Evolutionary conservation across 2,329 filamentous ascomycete species (phyloP), one percentile per base, ranked within the genome.

Genomic region (Fusarium pininemorale): DNA sequence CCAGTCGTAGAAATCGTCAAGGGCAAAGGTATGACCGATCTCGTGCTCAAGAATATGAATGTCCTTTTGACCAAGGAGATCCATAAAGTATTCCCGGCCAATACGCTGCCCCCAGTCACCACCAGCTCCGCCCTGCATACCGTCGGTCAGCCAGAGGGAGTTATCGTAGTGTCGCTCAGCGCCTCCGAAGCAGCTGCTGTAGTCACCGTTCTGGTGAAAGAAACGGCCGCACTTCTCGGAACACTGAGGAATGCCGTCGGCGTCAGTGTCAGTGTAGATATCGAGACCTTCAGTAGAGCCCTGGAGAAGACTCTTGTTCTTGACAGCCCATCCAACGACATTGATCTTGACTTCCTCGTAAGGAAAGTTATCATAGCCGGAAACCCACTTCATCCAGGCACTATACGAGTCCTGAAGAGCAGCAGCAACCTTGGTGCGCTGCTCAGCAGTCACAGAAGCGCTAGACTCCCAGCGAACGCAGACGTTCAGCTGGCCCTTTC

Each of bases 71-170:
- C 81, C 77, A 4, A 86, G 57, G 18, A 79, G 77, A 26, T 78
- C 58, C 77, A 86, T 79, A 70, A 86, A 85, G 74, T 85, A 85
- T 67, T 86, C 84, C 13, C 79, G 80, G 4, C 82, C 84, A 28
- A 86, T 79, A 8, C 83, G 77, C 73, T 86, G 83, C n/a, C 85
- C 84, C 85, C 85, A 87, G 63, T 86, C 84, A 51, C 84, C 84
- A 53, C 85, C 85, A 3, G 83, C 81, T 64, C 85, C 85, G 35
- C 85, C 85, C 6, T 69, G 26, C 68, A 87, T 80, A 12, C 84
- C 85, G 30, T 84, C 83, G 0, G 85, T 86, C n/a, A 87, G 80
- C 85, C 85, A 87, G 51, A 87, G 81, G 10, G 82, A 84, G 74
- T 84, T 79, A 70, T 86, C 83, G 70, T 86, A 87, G 76, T 85